Evolutionary conservation across 192 early-diverging fungal genomes (phyloP).

Genomic region (Coemansia sp.): DNA sequence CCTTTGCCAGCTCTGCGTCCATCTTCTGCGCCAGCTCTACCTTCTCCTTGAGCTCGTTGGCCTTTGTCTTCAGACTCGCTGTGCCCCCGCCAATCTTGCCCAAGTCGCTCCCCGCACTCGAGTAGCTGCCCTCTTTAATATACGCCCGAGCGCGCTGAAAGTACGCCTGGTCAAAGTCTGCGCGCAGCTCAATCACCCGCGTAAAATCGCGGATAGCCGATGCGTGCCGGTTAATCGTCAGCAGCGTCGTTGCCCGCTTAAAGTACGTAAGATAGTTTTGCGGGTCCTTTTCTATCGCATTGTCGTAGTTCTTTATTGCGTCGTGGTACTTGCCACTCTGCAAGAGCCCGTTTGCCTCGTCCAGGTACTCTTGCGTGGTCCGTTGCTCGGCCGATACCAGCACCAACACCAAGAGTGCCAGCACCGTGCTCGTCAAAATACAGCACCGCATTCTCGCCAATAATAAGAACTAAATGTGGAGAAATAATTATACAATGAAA

Average conservation of each 20-base stretch:
- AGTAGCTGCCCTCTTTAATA: conserved; percentile 66
- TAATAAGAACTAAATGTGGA: background rate
- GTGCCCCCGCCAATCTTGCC: conserved; percentile 11
- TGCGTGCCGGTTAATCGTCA: conserved; percentile 68
- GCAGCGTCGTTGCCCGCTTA: conserved; percentile 79
- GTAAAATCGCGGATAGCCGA: conserved; percentile 82
- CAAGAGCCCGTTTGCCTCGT: conserved; percentile 48
- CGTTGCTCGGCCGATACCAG: conserved; percentile 29
- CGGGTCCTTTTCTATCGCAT: conserved; percentile 67
- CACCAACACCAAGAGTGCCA: conserved; percentile 30
- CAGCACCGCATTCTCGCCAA: conserved; percentile 26
- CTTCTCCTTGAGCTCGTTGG: conserved; percentile 33
- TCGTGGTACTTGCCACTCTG: conserved; percentile 35
- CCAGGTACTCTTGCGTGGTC: conserved; percentile 44
- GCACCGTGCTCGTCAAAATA: conserved; percentile 31
- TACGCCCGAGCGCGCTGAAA: conserved; percentile 72
- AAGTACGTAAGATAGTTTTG: conserved; percentile 84
- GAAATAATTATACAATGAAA: background rate
- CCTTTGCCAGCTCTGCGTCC: conserved; percentile 36
- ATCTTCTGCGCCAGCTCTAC: conserved; percentile 53
- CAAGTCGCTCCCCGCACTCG: conserved; percentile 64
- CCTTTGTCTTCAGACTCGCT: conserved; percentile 17
- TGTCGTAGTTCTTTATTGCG: conserved; percentile 46
- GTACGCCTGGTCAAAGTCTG: conserved; percentile 76
- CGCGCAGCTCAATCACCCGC: conserved; percentile 74